Conservation (phyloP, 306 rosid genomes). For the Erythrophleum fordii region DNA sequence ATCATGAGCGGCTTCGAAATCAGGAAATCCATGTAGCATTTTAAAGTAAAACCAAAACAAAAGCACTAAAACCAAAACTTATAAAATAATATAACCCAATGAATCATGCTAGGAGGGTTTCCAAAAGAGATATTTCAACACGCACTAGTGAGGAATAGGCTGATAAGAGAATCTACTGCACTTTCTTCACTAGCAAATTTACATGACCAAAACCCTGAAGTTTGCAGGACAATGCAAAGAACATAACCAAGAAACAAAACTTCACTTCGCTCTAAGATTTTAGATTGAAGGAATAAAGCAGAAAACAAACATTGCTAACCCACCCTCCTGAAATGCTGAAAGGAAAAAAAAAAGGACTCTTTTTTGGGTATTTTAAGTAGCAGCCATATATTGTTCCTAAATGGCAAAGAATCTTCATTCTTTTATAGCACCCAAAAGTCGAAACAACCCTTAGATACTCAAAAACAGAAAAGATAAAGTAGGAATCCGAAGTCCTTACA, state of each 20-base stretch:
- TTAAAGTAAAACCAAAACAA: slow-evolving; percentile 16
- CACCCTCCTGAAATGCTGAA: not conserved
- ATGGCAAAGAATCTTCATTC: not conserved
- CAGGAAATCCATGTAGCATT: not conserved
- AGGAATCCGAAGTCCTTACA: slow-evolving; percentile 32
- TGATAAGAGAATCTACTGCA: not conserved
- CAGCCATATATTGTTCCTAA: slow-evolving; percentile 1
- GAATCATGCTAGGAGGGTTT: not conserved
- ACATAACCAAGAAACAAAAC: slow-evolving; percentile 3
- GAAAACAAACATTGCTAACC: slow-evolving; percentile 1
- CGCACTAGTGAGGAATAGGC: not conserved
- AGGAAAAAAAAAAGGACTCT: not conserved
- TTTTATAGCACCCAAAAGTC: not conserved
- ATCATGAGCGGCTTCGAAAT: slow-evolving; percentile 7
- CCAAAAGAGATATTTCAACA: not conserved
- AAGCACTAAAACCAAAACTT: not conserved
- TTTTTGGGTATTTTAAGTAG: not conserved
- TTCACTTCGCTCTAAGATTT: not conserved
- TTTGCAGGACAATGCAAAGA: not conserved
- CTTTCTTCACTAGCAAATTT: not conserved
- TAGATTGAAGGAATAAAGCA: not conserved
- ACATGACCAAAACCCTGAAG: slow-evolving; percentile 4
- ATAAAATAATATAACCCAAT: not conserved
- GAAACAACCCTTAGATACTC: not conserved
- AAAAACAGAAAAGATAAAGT: not conserved